phyloP scores from a whole-genome alignment of 805 yeast genomes.

The Candida peoriensis region DNA sequence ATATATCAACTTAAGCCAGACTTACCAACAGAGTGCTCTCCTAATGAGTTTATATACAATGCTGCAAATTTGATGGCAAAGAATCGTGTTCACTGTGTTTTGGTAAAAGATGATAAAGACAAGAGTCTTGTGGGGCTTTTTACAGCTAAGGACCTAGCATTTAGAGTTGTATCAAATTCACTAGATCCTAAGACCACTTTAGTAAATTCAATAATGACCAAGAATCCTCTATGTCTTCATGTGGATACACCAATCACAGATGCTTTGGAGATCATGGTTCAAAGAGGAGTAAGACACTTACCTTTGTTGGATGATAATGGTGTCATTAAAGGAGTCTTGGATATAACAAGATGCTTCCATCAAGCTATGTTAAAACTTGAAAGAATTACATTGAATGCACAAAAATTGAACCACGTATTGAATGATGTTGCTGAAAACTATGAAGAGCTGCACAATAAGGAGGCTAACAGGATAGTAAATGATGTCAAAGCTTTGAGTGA shows the following conservation, averaged over 20 bases:
- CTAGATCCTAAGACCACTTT: constrained; percentile 23
- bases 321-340: constrained; percentile 37
- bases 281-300: constrained; percentile 36
- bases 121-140: constrained; percentile 32
- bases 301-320: constrained; percentile 35
- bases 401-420: constrained; percentile 25
- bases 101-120: constrained; percentile 28
- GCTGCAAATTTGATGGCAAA: constrained; percentile 35
- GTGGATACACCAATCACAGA: constrained; percentile 35
- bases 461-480: constrained; percentile 22
- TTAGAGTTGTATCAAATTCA: constrained; percentile 32
- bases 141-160: constrained; percentile 44
- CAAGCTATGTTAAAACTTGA: constrained; percentile 41
- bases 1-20: constrained; percentile 29
- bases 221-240: constrained; percentile 31
- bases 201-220: constrained; percentile 36
- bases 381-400: constrained; percentile 34
- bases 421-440: constrained; percentile 27
- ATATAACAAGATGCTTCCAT: constrained; percentile 42
- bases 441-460: constrained; percentile 19
- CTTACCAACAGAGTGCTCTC: constrained; percentile 30
- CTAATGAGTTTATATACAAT: constrained; percentile 27
- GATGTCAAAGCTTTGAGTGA: constrained; percentile 35
- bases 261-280: constrained; percentile 38
- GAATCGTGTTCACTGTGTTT: constrained; percentile 36